Conservation (phyloP, 2,329 filamentous ascomycete genomes). For the Tolypocladium nubicola region DNA sequence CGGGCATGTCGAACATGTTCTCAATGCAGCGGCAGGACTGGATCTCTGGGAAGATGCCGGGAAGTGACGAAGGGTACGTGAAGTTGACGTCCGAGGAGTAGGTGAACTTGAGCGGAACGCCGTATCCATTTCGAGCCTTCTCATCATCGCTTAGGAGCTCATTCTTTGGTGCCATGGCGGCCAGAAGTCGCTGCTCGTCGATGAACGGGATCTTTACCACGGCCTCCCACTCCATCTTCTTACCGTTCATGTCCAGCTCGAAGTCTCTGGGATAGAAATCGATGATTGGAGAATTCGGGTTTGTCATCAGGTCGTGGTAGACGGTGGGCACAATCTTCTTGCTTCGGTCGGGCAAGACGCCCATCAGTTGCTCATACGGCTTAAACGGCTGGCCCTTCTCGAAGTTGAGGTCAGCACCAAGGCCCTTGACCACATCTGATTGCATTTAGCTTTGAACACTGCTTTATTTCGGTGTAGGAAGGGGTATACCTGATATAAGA, state of each 20-base stretch:
- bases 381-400: slow-evolving; percentile 88
- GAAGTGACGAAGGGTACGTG: slow-evolving; percentile 76
- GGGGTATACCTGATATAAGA: slow-evolving; percentile 67
- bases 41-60: slow-evolving; percentile 84
- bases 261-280: slow-evolving; percentile 98
- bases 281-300: slow-evolving; percentile 80
- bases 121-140: slow-evolving; percentile 77
- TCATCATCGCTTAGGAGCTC: slow-evolving; percentile 67
- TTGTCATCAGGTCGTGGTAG: slow-evolving; percentile 90
- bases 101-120: slow-evolving; percentile 85
- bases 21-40: slow-evolving; percentile 81
- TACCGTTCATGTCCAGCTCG: slow-evolving; percentile 97
- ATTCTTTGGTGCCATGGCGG: slow-evolving; percentile 80
- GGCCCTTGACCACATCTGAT: slow-evolving; percentile 74
- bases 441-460: slow-evolving; percentile 4
- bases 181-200: slow-evolving; percentile 74
- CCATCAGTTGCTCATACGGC: slow-evolving; percentile 96
- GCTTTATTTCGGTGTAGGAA: background rate
- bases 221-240: slow-evolving; percentile 99
- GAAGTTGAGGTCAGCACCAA: slow-evolving; percentile 83
- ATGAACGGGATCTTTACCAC: slow-evolving; percentile 99
- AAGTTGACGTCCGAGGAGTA: slow-evolving; percentile 71
- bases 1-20: slow-evolving; percentile 92
- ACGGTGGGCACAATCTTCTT: slow-evolving; percentile 86
- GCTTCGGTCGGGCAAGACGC: slow-evolving; percentile 91